Evolutionary conservation across 2,329 filamentous ascomycete species (phyloP), one percentile per base, ranked within the genome.

Genomic region (Harringtonia aguacate): DNA sequence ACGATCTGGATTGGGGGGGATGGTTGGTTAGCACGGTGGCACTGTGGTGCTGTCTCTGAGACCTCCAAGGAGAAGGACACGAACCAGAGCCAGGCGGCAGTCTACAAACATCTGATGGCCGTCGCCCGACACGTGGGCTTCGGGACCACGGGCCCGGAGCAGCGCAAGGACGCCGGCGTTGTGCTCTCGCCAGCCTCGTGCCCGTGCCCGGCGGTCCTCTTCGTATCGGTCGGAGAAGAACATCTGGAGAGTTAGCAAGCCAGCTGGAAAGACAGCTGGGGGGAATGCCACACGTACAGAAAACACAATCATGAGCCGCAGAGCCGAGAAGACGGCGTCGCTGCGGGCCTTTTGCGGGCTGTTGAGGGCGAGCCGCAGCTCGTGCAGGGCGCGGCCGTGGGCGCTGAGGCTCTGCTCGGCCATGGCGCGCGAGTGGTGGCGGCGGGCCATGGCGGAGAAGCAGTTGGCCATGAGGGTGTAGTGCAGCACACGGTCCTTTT

Each of bases 231-330:
- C 51, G 13, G 44, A 41, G n/a, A 50, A 51, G 45, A 51, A 51
- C 51, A 53, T 53, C 49, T 50, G 29, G n/a, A 1, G 2, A 3
- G 13, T 3, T 9, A 13, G 17, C 12, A 18, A 31, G 7, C 27
- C 10, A 15, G n/a, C 6, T 4, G 17, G 13, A 17, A 29, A 30
- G 18, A 36, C 37, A 45, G 21, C 18, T 27, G 14, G 18, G n/a
- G 24, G 3, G 22, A n/a, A n/a, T n/a, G n/a, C n/a, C n/a, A n/a
- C n/a, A 46, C 48, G 4, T 27, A 52, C 50, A n/a, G 52, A 50
- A 43, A 50, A 54, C 12, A 51, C 45, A 45, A 51, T 54, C 52
- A 55, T 54, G 6, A 54, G 41, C 5, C 51, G 46, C 43, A 49
- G 43, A 0, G 53, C 50, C 2, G 51, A 43, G 8, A 55, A 49